Base-by-base conservation (phyloP, 352 stramenopile genomes). In the Stramenopiles sp. region DNA sequence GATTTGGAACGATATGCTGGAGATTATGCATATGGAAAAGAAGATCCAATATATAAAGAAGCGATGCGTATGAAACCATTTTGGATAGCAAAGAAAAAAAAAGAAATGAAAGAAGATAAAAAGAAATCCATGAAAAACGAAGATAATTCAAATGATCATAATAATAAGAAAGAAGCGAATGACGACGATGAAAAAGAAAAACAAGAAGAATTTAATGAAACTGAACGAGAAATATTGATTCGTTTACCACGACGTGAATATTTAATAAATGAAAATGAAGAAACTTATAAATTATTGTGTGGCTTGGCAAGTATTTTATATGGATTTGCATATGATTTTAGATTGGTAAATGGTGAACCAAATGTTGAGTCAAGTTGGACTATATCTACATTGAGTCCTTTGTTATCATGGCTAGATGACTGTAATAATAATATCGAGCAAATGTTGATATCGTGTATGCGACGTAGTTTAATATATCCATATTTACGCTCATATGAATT, bases 311-410 rank as follows among this genome's bases (percentile, higher is more conserved):
- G 98, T 81, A 89, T 99, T 74, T 85, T 98, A 31, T 92, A 97
- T 43, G 91, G 92, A 0, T 98, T 96, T 81, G 88, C 85, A 1
- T 99, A 98, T 84, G 95, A 99, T 79, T 88, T 97, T 73, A 84
- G 97, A 32, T 95, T 90, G 7, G 98, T 92, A 0, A 88, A 96
- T 78, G 94, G 94, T 38, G 96, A 99, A 81, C 89, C 91, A 74
- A 95, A 88, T 6, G 89, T 98, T 1, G 96, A 99, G 86, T 98
- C 93, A 1, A 90, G 93, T 7, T 98, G 94, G 94, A 98, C 94
- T 13, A 89, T 97, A 6, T 93, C 92, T 63, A 97, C 93, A 81
- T 82, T 98, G 30, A 98, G 92, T 78, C 86, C 92, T 30, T 93
- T 91, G 1, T 81, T 99, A 1, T 91, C 88, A 74, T 99, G 94